phyloP scores from a whole-genome alignment of 2,329 filamentous ascomycete genomes.

The Pseudogymnoascus sp. region DNA sequence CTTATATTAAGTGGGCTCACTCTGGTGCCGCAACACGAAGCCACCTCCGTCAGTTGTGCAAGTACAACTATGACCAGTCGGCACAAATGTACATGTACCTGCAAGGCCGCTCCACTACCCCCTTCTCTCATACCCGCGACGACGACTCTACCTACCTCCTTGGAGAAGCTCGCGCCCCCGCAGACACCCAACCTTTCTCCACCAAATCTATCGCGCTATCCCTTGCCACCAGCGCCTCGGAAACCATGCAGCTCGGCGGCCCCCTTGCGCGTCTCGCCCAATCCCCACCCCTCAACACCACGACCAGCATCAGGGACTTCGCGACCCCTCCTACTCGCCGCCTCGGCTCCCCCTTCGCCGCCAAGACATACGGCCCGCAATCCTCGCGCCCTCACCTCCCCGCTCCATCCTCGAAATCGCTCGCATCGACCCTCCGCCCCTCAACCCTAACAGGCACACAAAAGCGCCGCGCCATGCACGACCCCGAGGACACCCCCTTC shows the following conservation, averaged over 20 bases:
- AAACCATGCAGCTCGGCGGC: slow-evolving; percentile 55
- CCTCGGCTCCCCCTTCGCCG: slow-evolving; percentile 47
- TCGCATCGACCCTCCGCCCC: slow-evolving; percentile 23
- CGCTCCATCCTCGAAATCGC: slow-evolving; percentile 9
- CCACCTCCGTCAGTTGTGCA: slow-evolving; percentile 55
- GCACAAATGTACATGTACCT: slow-evolving; percentile 36
- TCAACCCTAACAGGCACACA: slow-evolving; percentile 22
- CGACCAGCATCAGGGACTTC: slow-evolving; percentile 17
- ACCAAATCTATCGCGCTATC: slow-evolving; percentile 56
- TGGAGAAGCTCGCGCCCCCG: slow-evolving; percentile 39
- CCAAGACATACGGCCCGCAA: slow-evolving; percentile 54
- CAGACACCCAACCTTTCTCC: slow-evolving; percentile 46
- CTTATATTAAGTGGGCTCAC: slow-evolving; percentile 55
- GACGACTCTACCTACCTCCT: background rate
- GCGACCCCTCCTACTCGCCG: slow-evolving; percentile 26
- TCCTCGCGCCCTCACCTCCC: slow-evolving; percentile 34
- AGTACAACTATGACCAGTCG: slow-evolving; percentile 40
- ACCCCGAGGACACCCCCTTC: slow-evolving; percentile 21
- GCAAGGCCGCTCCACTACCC: slow-evolving; percentile 46
- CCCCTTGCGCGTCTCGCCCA: slow-evolving; percentile 52
- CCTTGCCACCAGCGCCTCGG: slow-evolving; percentile 52
- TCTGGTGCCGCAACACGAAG: slow-evolving; percentile 53
- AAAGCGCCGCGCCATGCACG: slow-evolving; percentile 24
- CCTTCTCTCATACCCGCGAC: slow-evolving; percentile 43
- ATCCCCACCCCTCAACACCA: slow-evolving; percentile 26